Percentiles rank a stretch among this genome's conserved stretches.
phyloP scores from a whole-genome alignment of 2,329 filamentous ascomycete genomes.

The Ascochyta pisi region DNA sequence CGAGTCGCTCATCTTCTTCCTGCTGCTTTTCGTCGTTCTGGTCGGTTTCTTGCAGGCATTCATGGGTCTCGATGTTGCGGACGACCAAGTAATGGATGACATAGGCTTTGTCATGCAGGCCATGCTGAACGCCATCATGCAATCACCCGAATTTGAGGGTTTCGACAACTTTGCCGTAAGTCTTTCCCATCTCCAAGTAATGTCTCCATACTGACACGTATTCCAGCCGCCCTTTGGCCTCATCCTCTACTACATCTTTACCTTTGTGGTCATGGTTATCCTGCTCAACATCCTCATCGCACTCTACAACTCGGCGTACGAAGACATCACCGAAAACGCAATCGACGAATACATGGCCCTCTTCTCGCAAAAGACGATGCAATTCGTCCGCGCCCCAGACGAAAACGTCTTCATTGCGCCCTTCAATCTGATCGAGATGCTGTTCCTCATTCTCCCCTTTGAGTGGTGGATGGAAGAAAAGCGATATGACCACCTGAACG shows the following conservation, averaged over 20 bases:
- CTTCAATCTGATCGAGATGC: conserved; percentile 90
- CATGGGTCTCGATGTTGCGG: conserved; percentile 84
- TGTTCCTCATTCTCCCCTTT: conserved; percentile 77
- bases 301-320: conserved; percentile 94
- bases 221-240: conserved; percentile 80
- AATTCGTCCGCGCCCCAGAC: conserved; percentile 94
- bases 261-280: conserved; percentile 95
- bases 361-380: conserved; percentile 93
- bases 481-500: conserved; percentile 81
- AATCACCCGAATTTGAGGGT: conserved; percentile 84
- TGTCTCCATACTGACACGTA: conserved; percentile 9
- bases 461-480: conserved; percentile 93
- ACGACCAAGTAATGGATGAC: conserved; percentile 69
- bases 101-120: conserved; percentile 76
- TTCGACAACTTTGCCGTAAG: conserved; percentile 81
- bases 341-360: conserved; percentile 95
- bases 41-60: conserved; percentile 92
- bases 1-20: conserved; percentile 91
- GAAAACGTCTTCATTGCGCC: conserved; percentile 98
- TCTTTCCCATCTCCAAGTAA: background rate
- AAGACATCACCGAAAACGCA: conserved; percentile 91
- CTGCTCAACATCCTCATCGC: conserved; percentile 96
- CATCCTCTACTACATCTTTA: conserved; percentile 96
- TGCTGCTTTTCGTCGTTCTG: conserved; percentile 82
- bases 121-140: conserved; percentile 91